phyloP scores from a whole-genome alignment of 73 alveolate species.

The Diophrys sp. region DNA sequence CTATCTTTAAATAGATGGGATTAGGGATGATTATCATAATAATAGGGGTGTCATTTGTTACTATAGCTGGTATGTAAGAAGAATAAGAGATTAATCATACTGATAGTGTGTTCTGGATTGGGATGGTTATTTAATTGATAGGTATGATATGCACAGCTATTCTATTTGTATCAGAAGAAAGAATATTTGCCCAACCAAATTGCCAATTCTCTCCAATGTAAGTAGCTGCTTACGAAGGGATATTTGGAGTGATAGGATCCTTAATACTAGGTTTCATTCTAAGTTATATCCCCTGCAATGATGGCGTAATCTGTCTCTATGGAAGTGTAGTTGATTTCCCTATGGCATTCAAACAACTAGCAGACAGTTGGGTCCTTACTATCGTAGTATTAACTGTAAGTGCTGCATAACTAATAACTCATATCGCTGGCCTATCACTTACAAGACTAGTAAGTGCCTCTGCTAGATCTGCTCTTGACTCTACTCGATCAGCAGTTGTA shows the following conservation, averaged over 20 bases:
- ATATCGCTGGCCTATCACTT: conserved; percentile 66
- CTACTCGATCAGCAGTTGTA: conserved; percentile 57
- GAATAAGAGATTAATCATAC: too few relatives aligned
- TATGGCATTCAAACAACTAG: conserved; percentile 55
- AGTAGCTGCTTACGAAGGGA: neutral
- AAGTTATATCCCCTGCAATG: neutral
- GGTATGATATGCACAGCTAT: neutral
- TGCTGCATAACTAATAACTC: conserved; percentile 61
- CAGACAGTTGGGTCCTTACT: conserved; percentile 34
- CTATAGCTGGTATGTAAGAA: too few relatives aligned
- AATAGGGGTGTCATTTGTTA: too few relatives aligned
- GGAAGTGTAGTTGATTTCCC: neutral
- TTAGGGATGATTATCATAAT: too few relatives aligned
- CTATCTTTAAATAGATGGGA: too few relatives aligned
- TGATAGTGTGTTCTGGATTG: neutral
- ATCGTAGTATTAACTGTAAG: conserved; percentile 23
- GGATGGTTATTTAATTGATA: neutral
- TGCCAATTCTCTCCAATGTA: neutral
- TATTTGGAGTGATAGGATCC: neutral
- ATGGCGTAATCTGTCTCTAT: neutral
- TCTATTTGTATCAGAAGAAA: neutral
- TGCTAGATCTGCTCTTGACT: conserved; percentile 75
- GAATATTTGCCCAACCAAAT: neutral
- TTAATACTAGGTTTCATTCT: too few relatives aligned
- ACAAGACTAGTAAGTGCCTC: conserved; percentile 73